Percentiles rank a stretch among this genome's conserved stretches.
These are phyloP conservation scores for Halophytophthora polymorphica DNA, from an alignment of 352 stramenopile genomes.

Conservation along the genomic window DNA sequence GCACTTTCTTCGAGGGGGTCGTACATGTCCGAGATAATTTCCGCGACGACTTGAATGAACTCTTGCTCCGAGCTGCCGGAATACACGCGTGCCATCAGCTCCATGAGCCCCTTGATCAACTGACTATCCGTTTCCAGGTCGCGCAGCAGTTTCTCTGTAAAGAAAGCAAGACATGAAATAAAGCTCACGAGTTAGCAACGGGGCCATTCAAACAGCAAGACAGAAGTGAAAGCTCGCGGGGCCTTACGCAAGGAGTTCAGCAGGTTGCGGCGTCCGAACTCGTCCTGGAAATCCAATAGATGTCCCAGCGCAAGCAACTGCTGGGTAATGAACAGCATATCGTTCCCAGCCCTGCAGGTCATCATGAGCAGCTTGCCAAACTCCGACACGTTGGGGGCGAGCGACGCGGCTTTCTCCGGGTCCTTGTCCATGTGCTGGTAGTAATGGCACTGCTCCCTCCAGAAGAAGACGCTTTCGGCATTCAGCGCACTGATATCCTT, in stretches of 20 bases:
- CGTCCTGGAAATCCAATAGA: constrained; percentile 75
- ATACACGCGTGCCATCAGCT: constrained; percentile 74
- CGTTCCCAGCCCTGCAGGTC: constrained; percentile 36
- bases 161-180: constrained; percentile 1
- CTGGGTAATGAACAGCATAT: constrained; percentile 66
- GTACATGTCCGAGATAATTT: constrained; percentile 79
- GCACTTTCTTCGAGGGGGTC: constrained; percentile 51
- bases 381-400: constrained; percentile 65
- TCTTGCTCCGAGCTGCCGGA: constrained; percentile 66
- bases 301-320: constrained; percentile 63
- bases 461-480: constrained; percentile 70
- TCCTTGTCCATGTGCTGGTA: constrained; percentile 64
- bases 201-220: background rate
- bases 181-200: constrained; percentile 1
- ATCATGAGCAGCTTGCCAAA: constrained; percentile 67
- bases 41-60: constrained; percentile 73
- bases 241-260: constrained; percentile 59
- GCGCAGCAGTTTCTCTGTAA: constrained; percentile 52
- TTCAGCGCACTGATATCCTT: constrained; percentile 38
- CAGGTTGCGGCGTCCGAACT: constrained; percentile 72
- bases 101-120: constrained; percentile 67
- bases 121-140: constrained; percentile 53
- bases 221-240: no score
- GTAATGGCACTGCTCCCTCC: constrained; percentile 76
- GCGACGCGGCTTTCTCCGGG: constrained; percentile 39